These are phyloP conservation scores for Xylaria scruposa DNA, from an alignment of 495 filamentous ascomycete species.

Conservation along the genomic window DNA sequence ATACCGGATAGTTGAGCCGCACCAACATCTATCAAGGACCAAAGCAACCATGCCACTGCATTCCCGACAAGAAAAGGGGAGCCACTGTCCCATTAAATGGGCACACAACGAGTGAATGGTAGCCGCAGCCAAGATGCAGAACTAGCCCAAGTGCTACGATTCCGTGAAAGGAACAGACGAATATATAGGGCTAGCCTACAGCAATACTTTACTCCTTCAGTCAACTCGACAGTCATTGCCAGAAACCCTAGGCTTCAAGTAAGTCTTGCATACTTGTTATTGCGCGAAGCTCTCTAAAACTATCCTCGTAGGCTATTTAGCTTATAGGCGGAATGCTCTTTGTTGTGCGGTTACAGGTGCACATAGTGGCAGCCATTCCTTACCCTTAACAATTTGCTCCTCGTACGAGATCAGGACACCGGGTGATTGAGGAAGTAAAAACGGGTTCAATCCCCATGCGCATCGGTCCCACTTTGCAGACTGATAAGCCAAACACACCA, in stretches of 20 bases:
- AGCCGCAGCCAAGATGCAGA: background rate
- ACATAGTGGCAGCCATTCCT: background rate
- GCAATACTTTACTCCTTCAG: background rate
- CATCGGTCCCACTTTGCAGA: background rate
- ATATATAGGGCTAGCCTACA: background rate
- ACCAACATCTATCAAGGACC: background rate
- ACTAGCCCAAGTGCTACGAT: background rate
- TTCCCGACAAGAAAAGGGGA: background rate
- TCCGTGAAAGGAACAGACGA: background rate
- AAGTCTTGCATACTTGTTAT: no score
- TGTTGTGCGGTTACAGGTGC: no score
- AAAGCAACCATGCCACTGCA: background rate
- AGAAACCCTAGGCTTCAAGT: no score
- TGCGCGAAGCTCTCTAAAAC: no score
- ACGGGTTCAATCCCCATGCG: background rate
- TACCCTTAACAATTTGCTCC: background rate
- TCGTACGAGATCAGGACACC: background rate
- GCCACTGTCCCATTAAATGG: background rate
- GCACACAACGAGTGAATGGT: background rate
- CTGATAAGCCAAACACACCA: background rate
- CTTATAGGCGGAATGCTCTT: no score
- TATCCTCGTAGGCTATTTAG: no score
- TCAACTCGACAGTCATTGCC: no score
- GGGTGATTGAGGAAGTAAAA: background rate
- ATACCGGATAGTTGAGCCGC: slow-evolving; percentile 4